A percentile compares a stretch with the other conserved stretches of the same genome.
Evolutionary conservation across 1,284 basidiomycete genomes (phyloP).

Genomic region (Pisolithus thermaeus): DNA sequence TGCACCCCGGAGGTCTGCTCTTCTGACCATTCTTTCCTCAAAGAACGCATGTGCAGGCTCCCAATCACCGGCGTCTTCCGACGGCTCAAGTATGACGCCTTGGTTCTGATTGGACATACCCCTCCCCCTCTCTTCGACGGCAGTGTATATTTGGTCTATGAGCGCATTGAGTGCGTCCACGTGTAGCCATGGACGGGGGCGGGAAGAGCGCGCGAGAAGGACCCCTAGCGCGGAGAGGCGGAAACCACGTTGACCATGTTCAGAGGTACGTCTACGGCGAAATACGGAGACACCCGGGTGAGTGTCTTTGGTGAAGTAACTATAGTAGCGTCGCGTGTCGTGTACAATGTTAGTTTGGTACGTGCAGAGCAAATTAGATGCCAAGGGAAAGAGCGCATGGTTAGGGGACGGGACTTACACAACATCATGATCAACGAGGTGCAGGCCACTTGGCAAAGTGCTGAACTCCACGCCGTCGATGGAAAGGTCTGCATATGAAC

Average conservation of each 20-base stretch:
- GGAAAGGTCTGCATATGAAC: constrained; percentile 43
- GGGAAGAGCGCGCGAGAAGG: constrained; percentile 54
- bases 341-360: no score
- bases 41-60: constrained; percentile 58
- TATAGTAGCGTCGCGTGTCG: constrained; percentile 21
- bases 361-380: constrained; percentile 1
- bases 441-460: constrained; percentile 73
- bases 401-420: constrained; percentile 44
- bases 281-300: constrained; percentile 70
- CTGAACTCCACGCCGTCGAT: constrained; percentile 72
- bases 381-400: background rate
- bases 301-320: constrained; percentile 67
- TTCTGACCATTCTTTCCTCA: constrained; percentile 48
- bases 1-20: constrained; percentile 43
- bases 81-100: constrained; percentile 35
- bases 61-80: constrained; percentile 48
- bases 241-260: constrained; percentile 70
- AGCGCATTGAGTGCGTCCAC: constrained; percentile 56
- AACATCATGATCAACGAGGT: constrained; percentile 69
- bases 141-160: constrained; percentile 48
- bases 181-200: constrained; percentile 69
- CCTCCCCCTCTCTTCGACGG: constrained; percentile 39
- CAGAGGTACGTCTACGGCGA: constrained; percentile 56
- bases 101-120: background rate
- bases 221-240: constrained; percentile 74